Base-by-base conservation (phyloP, 164 flowering plant species). In the Liriodendron chinense region DNA sequence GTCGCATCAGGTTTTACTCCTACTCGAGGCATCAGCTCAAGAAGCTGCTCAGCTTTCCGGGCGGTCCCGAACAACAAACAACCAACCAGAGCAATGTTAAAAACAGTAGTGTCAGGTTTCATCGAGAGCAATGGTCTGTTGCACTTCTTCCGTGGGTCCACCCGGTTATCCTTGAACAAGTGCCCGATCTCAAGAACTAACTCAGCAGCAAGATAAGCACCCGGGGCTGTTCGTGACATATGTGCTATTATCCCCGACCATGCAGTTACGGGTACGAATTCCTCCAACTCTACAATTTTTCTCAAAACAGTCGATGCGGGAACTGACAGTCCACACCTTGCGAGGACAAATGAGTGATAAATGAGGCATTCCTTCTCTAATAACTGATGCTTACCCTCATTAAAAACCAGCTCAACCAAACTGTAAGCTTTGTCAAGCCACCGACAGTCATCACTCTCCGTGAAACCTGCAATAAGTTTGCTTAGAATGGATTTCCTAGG, bases 21-120 rank as follows among this genome's bases (percentile, higher is more conserved):
- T 34, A 94, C 77, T 47, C 92, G 82, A 76, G 98, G 94, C 88
- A 93, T 94, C 90, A 94, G 85, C 72, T 91, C 92, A 65, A 94
- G 92, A 50, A 96, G 90, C 78, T 91, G 87, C 76, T 96, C 98
- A n/a, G 96, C 99, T 82, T 92, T 94, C 82, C 92, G 86, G 24
- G 94, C 87, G 14, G 87, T 87, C 56, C 87, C 91, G 81, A 80
- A 90, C 76, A 91, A 79, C 71, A 96, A 86, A 76, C 96, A 94
- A 28, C 93, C 95, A 50, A 85, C 86, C 80, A 92, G 80, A 80
- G 88, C 94, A 78, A 89, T 80, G 82, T 87, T 93, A 61, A 89
- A 84, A 47, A 88, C 87, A 71, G 78, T 78, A 24, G 92, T 78
- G 70, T 91, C 87, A 65, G 99, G 99, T 80, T 92, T 96, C 99